These are phyloP conservation scores for Colletotrichum endophyticum DNA, from an alignment of 2,329 filamentous ascomycete genomes.

Conservation along the genomic window DNA sequence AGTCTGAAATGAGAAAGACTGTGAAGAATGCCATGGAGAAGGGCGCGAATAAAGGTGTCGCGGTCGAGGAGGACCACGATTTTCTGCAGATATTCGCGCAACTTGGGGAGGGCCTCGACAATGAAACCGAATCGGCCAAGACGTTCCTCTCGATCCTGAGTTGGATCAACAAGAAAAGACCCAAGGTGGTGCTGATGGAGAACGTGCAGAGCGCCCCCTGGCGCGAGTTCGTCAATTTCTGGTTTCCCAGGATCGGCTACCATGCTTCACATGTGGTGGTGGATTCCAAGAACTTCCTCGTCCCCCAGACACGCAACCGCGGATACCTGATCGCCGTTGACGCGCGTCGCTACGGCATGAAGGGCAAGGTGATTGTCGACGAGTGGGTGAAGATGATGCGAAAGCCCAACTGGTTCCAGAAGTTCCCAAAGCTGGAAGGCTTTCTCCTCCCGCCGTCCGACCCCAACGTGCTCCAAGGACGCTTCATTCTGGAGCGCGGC, in stretches of 20 bases:
- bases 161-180: constrained; percentile 60
- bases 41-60: constrained; percentile 30
- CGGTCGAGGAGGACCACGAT: background rate
- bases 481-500: constrained; percentile 49
- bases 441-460: constrained; percentile 66
- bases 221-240: constrained; percentile 47
- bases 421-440: constrained; percentile 65
- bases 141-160: constrained; percentile 68
- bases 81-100: constrained; percentile 29
- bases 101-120: constrained; percentile 59
- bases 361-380: constrained; percentile 33
- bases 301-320: constrained; percentile 72
- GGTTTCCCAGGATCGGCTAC: constrained; percentile 59
- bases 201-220: constrained; percentile 71
- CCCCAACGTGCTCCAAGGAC: constrained; percentile 53
- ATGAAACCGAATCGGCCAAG: constrained; percentile 67
- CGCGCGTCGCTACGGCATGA: constrained; percentile 33
- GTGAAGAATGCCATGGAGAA: constrained; percentile 43
- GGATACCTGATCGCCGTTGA: constrained; percentile 66
- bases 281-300: constrained; percentile 74
- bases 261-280: constrained; percentile 50
- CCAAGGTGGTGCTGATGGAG: constrained; percentile 72
- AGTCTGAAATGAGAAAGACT: constrained; percentile 57
- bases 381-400: constrained; percentile 51
- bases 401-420: constrained; percentile 43